Evolutionary conservation across 495 filamentous ascomycete species (phyloP), one percentile per base, ranked within the genome.

Genomic region (Margaritispora aquatica): DNA sequence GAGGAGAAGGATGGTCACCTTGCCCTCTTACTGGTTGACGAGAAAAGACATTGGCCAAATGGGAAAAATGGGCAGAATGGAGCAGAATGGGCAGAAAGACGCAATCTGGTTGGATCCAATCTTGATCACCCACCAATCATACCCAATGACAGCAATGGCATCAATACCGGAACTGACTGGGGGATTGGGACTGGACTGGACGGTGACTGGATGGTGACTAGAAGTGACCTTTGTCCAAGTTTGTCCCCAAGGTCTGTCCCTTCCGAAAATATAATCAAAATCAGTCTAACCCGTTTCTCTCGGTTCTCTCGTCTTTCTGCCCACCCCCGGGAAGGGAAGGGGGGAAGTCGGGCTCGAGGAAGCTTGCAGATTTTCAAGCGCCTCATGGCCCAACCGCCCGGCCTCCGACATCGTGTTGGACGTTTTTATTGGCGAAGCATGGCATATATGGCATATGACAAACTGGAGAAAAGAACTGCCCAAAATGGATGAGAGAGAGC

Each of bases 351-450:
- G 53, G 0, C 31, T 53, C 23, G 47, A 17, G 19, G 8, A 17
- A 15, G 38, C 7, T 44, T 44, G 38, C 38, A 44, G 38, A 44
- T 44, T 44, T n/a, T 44, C 38, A 60, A 60, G 60, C 63, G 63
- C 63, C 55, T 62, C 41, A 63, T 66, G 63, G 59, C 36, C 59
- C 58, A 66, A 58, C 63, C 56, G 57, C 63, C 63, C 63, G 60
- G 60, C 57, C 63, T 53, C 60, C 52, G 29, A 51, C 10, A 29
- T 29, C 52, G 21, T 55, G 46, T n/a, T n/a, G 36, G 38, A 27
- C 4, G 10, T 21, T 51, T 15, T 24, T 11, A 63, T 66, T 62
- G 53, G 63, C 41, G 51, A 8, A 38, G n/a, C n/a, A n/a, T n/a
- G n/a, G n/a, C n/a, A n/a, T n/a, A n/a, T n/a, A n/a, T n/a, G n/a